Percentiles rank a stretch among this genome's conserved stretches.
Conservation (phyloP, 1,284 basidiomycete genomes). For the Apiotrichum mycotoxinovorans region DNA sequence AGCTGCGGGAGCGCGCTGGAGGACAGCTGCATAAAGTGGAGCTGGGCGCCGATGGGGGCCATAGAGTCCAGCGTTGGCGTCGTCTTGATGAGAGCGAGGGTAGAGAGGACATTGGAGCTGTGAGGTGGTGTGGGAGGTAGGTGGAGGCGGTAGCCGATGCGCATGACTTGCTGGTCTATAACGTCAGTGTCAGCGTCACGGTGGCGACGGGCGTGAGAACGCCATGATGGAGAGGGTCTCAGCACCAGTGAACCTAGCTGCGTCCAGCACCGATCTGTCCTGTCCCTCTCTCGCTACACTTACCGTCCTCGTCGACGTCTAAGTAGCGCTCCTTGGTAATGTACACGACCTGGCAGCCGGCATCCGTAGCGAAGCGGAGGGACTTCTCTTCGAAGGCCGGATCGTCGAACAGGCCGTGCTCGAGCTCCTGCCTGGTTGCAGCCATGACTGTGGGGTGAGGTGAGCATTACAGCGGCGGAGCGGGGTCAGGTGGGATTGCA, state of each 20-base stretch:
- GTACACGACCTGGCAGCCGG: conserved; percentile 47
- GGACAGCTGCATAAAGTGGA: conserved; percentile 86
- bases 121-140: conserved; percentile 53
- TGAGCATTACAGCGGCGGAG: neutral
- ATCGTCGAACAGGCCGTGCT: conserved; percentile 43
- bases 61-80: conserved; percentile 74
- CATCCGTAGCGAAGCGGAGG: conserved; percentile 44
- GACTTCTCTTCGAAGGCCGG: conserved; percentile 46
- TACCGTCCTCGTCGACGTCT: conserved; percentile 40
- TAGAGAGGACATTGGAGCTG: conserved; percentile 73
- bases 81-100: conserved; percentile 92
- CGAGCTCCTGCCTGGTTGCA: conserved; percentile 38
- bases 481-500: too few relatives aligned
- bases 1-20: conserved; percentile 28
- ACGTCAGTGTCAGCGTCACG: conserved; percentile 1
- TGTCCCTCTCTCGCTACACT: too few relatives aligned
- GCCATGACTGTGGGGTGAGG: conserved; percentile 41
- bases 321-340: conserved; percentile 40
- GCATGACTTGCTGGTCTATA: conserved; percentile 32
- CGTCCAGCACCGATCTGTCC: too few relatives aligned
- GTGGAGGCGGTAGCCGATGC: conserved; percentile 41
- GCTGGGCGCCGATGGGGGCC: conserved; percentile 73
- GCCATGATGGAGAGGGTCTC: too few relatives aligned
- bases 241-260: too few relatives aligned
- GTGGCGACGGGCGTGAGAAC: too few relatives aligned